Base-by-base conservation (phyloP, 805 yeast species). In the Teunomyces pallodes region DNA sequence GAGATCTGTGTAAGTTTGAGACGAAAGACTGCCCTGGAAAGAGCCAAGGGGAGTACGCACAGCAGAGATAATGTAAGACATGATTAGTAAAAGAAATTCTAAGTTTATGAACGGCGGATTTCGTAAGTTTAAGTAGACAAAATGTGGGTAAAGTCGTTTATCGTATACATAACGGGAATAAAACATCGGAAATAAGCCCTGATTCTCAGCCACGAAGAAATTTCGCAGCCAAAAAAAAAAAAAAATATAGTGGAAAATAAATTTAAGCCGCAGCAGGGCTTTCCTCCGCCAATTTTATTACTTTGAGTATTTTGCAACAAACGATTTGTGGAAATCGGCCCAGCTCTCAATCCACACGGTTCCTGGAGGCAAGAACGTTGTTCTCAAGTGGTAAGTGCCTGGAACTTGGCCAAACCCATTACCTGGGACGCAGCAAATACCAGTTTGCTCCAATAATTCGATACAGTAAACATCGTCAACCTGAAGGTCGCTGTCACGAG, bases 361-460 rank as follows among this genome's bases (percentile, higher is more conserved):
- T 38, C 97, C 98, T 12, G 98, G 97, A 10, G 99, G 96, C 61
- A 94, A 76, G 74, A 94, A 94, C 0, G 99, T 94, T 1, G 99
- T 94, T 77, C 99, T 84, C 59, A 94, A 79, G 64, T 94, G 99
- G 72, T 77, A 86, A 3, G 97, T 90, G 16, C 90, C 96, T 42
- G 83, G 84, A 42, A 77, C 86, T 70, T 94, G 99, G 29, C 98
- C 97, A 60, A 94, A 94, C 0, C 99, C 99, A 30, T 90, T 83
- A 36, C 99, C 99, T 28, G 99, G 98, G 53, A 94, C 96, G 39
- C 96, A 89, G 70, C 99, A 94, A 51, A 94, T 90, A 57, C 99
- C 99, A 5, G 99, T 90, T 42, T 72, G 67, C 54, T 92, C 92
- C 55, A 94, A 77, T 50, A 94, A 74, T 56, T 86, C 85, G 63